Evolutionary conservation across 441 rosid genomes (phyloP).

Genomic region (Arabidopsis lyrata): DNA sequence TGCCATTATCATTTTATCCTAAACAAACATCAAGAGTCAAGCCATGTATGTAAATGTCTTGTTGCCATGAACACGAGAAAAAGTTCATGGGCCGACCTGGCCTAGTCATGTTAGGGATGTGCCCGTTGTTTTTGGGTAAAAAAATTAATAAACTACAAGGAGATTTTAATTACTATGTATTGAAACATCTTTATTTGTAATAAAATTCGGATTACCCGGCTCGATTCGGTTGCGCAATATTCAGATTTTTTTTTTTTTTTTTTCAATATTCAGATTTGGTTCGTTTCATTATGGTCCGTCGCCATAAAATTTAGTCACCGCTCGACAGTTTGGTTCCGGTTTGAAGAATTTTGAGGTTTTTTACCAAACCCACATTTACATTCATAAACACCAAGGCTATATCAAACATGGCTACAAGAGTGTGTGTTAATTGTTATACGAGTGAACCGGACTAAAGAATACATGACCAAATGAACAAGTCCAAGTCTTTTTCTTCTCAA

Average conservation of each 20-base stretch:
- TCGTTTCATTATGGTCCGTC: too few species aligned
- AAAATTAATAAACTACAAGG: too few species aligned
- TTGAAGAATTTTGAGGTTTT: background rate
- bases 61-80: constrained; percentile 2
- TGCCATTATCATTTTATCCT: constrained; percentile 8
- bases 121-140: background rate
- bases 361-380: background rate
- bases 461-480: constrained; percentile 4
- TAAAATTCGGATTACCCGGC: background rate
- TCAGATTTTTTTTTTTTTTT: too few species aligned
- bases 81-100: constrained; percentile 1
- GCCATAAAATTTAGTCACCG: background rate
- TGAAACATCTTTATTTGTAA: too few species aligned
- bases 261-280: too few species aligned
- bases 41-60: background rate
- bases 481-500: background rate
- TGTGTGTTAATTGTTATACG: too few species aligned
- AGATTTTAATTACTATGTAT: too few species aligned
- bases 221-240: background rate
- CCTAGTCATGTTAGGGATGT: background rate
- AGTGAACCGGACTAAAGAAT: constrained; percentile 5
- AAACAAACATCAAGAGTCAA: background rate
- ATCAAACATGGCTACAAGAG: background rate
- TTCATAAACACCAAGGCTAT: background rate
- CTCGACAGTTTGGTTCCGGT: background rate